phyloP scores from a whole-genome alignment of 2,329 filamentous ascomycete genomes.

The Apiospora arundinis region DNA sequence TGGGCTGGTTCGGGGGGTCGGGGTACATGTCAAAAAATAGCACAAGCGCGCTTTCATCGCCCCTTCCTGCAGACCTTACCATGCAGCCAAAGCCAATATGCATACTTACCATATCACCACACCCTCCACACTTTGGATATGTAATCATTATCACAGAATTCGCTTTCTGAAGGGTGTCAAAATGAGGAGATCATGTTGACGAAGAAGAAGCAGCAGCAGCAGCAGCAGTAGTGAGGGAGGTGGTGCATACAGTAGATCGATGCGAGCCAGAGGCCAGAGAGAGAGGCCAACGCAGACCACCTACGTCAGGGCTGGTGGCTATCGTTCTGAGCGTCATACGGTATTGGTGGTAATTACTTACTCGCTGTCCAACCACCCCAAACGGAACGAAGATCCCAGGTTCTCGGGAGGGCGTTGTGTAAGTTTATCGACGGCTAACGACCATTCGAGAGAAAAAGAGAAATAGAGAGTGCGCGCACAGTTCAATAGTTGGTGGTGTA shows the following conservation, averaged over 20 bases:
- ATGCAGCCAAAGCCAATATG: conserved; percentile 7
- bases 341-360: conserved; percentile 15
- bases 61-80: conserved; percentile 14
- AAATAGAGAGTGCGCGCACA: background rate
- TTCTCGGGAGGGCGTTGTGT: conserved; percentile 9
- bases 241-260: background rate
- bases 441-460: background rate
- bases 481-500: background rate
- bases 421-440: conserved; percentile 5
- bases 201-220: background rate
- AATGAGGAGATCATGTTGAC: background rate
- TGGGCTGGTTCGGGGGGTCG: background rate
- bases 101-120: conserved; percentile 17
- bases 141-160: conserved; percentile 15
- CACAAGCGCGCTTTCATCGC: conserved; percentile 2
- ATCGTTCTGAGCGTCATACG: background rate
- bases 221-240: background rate
- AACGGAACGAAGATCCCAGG: conserved; percentile 6
- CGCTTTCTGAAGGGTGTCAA: background rate
- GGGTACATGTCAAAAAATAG: conserved; percentile 19
- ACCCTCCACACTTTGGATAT: background rate
- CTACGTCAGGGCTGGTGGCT: background rate
- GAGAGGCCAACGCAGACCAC: conserved; percentile 2
- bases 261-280: background rate
- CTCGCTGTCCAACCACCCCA: background rate